Base-by-base conservation (phyloP, 164 flowering plant genomes). In the Berberis vulgaris region DNA sequence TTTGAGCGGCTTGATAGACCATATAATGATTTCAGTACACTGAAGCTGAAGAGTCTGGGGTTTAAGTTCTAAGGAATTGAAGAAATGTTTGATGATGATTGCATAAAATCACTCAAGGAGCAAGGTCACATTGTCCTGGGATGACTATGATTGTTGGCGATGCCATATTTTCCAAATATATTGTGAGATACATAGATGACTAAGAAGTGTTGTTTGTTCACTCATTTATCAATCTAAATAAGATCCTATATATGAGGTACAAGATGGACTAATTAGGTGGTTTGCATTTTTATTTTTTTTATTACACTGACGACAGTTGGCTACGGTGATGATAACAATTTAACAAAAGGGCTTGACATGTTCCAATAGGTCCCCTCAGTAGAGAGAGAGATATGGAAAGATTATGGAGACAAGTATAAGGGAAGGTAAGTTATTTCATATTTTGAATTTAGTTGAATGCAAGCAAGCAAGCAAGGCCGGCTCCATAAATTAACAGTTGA, bases 21-120 rank as follows among this genome's bases (percentile, higher is more conserved):
- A n/a, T 66, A 66, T 57, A 90, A 90, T 49, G 88, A 88, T 41
- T 80, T 83, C 54, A 69, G 84, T 66, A 85, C 70, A 85, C 70
- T 77, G 1, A 93, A 93, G 76, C 7, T 87, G 73, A 65, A 65
- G 78, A 80, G 70, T 13, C 72, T 88, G 50, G 97, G 98, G 41
- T 72, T 90, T 69, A 71, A 86, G 71, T 90, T 88, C 81, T 88
- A 74, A 79, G 64, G 92, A 0, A 63, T 88, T 1, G 77, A 81
- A 66, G 92, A 90, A 65, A 88, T 90, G 96, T 93, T 93, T 64
- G 91, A 86, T 69, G 91, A 86, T 69, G 98, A 88, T 61, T 83
- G 92, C 68, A 61, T 88, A 69, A 76, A 79, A 13, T 87, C 88
- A 26, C 77, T 93, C 0, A 70, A 68, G 59, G 75, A 81, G 60